Percentiles rank a stretch among this genome's conserved stretches.
These are phyloP conservation scores for Phytophthora crassamura DNA, from an alignment of 352 stramenopile genomes.

Conservation along the genomic window DNA sequence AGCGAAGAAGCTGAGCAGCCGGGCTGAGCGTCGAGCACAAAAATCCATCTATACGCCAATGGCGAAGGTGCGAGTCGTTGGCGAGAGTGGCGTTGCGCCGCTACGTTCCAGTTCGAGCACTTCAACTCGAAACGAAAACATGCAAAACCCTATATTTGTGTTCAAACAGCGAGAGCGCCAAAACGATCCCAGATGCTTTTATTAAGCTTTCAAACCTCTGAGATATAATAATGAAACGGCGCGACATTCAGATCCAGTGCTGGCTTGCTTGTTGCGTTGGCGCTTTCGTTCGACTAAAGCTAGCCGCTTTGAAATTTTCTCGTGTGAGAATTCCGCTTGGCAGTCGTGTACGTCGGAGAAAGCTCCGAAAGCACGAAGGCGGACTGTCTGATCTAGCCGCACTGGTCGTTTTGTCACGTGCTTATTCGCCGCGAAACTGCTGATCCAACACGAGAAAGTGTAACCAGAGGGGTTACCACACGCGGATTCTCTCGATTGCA, in stretches of 20 bases:
- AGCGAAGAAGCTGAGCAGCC: constrained; percentile 23
- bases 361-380: neutral
- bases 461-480: constrained; percentile 2
- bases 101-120: constrained; percentile 6
- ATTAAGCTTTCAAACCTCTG: neutral
- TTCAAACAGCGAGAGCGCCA: neutral
- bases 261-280: constrained; percentile 9
- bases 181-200: neutral
- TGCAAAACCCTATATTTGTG: constrained; percentile 1
- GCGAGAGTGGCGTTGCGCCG: constrained; percentile 13
- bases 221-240: constrained; percentile 26
- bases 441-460: too few species aligned
- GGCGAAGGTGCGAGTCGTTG: constrained; percentile 2
- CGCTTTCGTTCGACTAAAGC: neutral
- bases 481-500: constrained; percentile 3
- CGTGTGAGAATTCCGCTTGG: constrained; percentile 6
- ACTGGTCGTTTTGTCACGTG: too few species aligned
- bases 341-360: constrained; percentile 9
- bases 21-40: constrained; percentile 3
- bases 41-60: constrained; percentile 26
- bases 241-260: neutral
- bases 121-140: constrained; percentile 21
- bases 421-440: constrained; percentile 11
- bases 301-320: constrained; percentile 9
- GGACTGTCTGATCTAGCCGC: too few species aligned